Conservation (phyloP, 2,329 filamentous ascomycete genomes). For the Fusarium denticulatum region DNA sequence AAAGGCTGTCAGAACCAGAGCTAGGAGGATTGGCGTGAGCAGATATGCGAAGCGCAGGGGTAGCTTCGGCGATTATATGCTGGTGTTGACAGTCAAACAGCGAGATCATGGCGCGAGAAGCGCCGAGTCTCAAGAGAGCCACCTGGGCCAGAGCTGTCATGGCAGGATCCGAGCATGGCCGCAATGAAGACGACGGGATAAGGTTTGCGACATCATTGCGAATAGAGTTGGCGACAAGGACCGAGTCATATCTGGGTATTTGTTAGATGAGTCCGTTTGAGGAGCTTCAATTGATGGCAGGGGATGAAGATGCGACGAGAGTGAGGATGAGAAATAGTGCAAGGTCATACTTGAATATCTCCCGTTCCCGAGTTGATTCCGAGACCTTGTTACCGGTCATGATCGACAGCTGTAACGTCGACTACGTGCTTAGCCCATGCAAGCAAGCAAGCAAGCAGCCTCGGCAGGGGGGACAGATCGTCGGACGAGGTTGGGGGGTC, state of each 20-base stretch:
- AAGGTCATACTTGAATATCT: constrained; percentile 47
- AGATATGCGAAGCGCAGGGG: constrained; percentile 51
- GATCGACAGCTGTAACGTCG: not conserved
- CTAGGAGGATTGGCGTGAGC: constrained; percentile 34
- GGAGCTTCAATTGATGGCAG: not conserved
- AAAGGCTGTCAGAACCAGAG: constrained; percentile 30
- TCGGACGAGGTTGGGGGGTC: not conserved
- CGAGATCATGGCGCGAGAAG: constrained; percentile 57
- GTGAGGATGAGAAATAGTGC: not conserved
- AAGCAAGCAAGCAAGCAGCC: not conserved
- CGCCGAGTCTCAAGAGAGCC: constrained; percentile 55
- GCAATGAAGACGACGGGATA: constrained; percentile 39
- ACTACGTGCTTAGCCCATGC: not conserved
- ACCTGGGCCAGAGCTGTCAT: constrained; percentile 63
- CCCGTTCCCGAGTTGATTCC: constrained; percentile 45
- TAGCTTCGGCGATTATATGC: constrained; percentile 63
- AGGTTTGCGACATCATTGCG: constrained; percentile 39
- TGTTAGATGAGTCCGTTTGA: constrained; percentile 1
- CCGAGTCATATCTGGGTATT: constrained; percentile 25
- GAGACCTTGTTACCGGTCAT: constrained; percentile 20
- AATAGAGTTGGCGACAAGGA: constrained; percentile 23
- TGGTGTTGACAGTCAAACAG: constrained; percentile 61
- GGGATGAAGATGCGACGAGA: not conserved
- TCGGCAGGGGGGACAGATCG: not conserved
- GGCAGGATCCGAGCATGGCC: constrained; percentile 48